Conservation (phyloP, 2,329 filamentous ascomycete genomes). For the Beauveria varroae region DNA sequence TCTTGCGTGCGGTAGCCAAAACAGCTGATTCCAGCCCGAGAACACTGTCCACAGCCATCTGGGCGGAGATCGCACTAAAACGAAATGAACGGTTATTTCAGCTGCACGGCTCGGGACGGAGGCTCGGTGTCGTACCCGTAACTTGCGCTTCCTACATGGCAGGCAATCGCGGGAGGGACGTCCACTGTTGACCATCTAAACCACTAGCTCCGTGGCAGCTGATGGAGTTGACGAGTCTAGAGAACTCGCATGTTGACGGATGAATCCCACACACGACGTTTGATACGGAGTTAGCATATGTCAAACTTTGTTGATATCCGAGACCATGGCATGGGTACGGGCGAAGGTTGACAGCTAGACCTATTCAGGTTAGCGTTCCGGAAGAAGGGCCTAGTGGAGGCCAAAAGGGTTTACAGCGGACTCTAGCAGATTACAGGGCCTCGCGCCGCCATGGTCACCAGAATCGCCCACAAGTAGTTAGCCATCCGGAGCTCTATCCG, state of each 20-base stretch:
- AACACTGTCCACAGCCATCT: conserved; percentile 19
- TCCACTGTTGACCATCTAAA: conserved; percentile 19
- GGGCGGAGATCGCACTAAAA: conserved; percentile 17
- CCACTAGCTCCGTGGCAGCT: neutral
- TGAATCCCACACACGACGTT: neutral
- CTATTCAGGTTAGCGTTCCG: neutral
- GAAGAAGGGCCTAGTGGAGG: neutral
- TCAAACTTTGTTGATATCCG: neutral
- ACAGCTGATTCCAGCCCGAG: conserved; percentile 18
- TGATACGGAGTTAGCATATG: neutral
- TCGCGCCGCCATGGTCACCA: neutral
- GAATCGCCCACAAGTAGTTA: conserved; percentile 1
- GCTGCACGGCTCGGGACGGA: neutral
- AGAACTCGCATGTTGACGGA: neutral
- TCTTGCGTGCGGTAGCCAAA: conserved; percentile 19
- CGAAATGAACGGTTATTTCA: neutral
- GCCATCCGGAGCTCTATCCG: conserved; percentile 10
- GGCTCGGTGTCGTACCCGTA: conserved; percentile 13
- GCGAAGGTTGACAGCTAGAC: neutral
- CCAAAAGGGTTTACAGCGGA: neutral
- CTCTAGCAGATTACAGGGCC: neutral
- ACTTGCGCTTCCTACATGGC: conserved; percentile 19
- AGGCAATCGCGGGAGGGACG: conserved; percentile 18
- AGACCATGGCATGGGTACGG: neutral
- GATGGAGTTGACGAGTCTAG: neutral